Evolutionary conservation across 805 yeast genomes (phyloP), one percentile per base, ranked within the genome.

Genomic region (Yarrowia sp.): DNA sequence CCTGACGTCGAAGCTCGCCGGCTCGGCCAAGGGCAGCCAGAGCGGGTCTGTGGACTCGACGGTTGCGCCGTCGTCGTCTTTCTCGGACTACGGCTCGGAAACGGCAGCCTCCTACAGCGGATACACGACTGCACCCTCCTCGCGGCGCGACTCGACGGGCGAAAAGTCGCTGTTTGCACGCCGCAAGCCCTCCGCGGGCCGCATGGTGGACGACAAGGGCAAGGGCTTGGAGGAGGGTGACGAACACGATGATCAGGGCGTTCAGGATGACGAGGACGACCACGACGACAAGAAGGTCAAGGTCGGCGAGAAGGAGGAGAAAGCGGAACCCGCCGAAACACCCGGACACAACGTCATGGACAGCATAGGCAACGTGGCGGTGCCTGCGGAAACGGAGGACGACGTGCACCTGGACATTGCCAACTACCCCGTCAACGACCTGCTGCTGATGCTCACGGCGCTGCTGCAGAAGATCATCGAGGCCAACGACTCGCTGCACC

Each of bases 401-500:
- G 55, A 47, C 38, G 38, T 47, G 38, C 55, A 47, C n/a, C 58
- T 86, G 65, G 87, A 90, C 70, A 88, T 93, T 49, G 91, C 90
- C 10, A 87, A 86, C 42, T 89, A 85, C 70, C 92, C 96, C 0
- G 90, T 89, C 1, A 84, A 85, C 63, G 93, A 88, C 65, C 79
- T 94, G 25, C 78, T 94, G 44, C 73, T 84, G 46, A 93, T 94
- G 97, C 79, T 93, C 58, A 84, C 97, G 19, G 86, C 96, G 7
- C 77, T 93, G 60, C 77, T 93, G 61, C 90, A 90, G 66, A 89
- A 88, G 71, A 91, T 94, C 51, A 87, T 93, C 36, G 93, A 88
- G 69, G 91, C 96, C 12, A 94, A 93, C 74, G 99, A 93, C 73
- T 79, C 84, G 56, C 76, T 90, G 33, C 93, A 86, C 68, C 88